Base-by-base conservation (phyloP, 495 filamentous ascomycete genomes). In the Cryomyces minteri region DNA sequence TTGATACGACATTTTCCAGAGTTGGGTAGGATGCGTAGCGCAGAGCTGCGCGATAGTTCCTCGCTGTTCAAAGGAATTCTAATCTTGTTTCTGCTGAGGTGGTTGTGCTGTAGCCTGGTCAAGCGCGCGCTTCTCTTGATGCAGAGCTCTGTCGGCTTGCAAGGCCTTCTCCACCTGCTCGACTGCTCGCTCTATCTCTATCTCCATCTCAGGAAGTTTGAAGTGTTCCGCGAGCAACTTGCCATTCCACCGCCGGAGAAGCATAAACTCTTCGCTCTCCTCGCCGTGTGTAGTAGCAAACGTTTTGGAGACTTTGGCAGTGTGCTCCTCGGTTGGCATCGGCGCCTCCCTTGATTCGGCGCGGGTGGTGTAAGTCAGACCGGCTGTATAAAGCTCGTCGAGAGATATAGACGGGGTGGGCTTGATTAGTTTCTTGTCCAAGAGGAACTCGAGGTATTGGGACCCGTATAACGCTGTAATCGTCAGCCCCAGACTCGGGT, bases 111-210 rank as follows among this genome's bases (percentile, higher is more conserved):
- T 41, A 11, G 40, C 51, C 9, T 51, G 36, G 9, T 57, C 55
- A 29, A 57, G 39, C 46, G 60, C 58, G 43, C 61, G 57, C 39
- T 67, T 67, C 44, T 74, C 62, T 36, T 75, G 67, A 44, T 68
- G 54, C 44, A 88, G 62, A 34, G 74, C 54, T 41, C 56, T 54
- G 31, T 56, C 56, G 5, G 46, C 54, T 40, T 60, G 55, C 28
- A 66, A 60, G 4, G 39, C 70, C 47, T 70, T 72, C 54, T 86
- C 74, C 1, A 95, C 82, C 66, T 96, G 88, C 66, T 80, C 74
- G 34, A 90, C 80, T 4, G 88, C 88, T 30, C 88, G 68, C 54
- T 95, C 86, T 2, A 93, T 76, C 62, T 96, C 90, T n/a, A 82
- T 62, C 43, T 80, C 79, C 44, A 96, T 72, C 44, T 84, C 83